Conservation (phyloP, 345 rosid species). For the Raphanus sativus region DNA sequence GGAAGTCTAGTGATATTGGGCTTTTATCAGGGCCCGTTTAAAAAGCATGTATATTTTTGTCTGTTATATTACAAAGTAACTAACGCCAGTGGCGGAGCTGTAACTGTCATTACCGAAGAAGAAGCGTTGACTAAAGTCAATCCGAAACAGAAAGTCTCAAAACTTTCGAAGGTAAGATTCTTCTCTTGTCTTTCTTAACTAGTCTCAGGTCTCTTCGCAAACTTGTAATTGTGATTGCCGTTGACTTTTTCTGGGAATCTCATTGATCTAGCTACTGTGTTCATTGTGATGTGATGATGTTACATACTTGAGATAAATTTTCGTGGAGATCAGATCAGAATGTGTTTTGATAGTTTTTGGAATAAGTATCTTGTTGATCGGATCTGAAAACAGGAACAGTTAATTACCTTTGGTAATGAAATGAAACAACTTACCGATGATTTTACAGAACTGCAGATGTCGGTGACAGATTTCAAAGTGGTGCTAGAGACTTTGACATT, state of each 20-base stretch:
- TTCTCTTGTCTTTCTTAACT: background rate
- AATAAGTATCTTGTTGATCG: background rate
- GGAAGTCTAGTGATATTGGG: background rate
- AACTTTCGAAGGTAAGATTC: conserved; percentile 12
- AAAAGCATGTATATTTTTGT: background rate
- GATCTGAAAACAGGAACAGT: background rate
- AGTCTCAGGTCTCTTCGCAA: background rate
- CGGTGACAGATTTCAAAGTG: conserved; percentile 40
- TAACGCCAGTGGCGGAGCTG: conserved; percentile 16
- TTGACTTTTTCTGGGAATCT: conserved; percentile 3
- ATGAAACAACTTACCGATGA: background rate
- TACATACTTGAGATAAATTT: background rate
- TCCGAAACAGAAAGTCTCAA: conserved; percentile 9
- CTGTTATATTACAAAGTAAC: background rate
- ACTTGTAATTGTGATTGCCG: background rate
- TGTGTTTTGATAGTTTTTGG: background rate
- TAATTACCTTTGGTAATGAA: background rate
- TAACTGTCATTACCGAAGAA: conserved; percentile 6
- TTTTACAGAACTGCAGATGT: no score
- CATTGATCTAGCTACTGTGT: background rate
- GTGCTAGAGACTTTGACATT: conserved; percentile 66
- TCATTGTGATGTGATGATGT: background rate
- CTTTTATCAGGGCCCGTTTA: conserved; percentile 1
- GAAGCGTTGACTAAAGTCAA: conserved; percentile 12
- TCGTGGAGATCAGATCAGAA: background rate